phyloP scores from a whole-genome alignment of 768 basidiomycete species.

The Bullera alba region DNA sequence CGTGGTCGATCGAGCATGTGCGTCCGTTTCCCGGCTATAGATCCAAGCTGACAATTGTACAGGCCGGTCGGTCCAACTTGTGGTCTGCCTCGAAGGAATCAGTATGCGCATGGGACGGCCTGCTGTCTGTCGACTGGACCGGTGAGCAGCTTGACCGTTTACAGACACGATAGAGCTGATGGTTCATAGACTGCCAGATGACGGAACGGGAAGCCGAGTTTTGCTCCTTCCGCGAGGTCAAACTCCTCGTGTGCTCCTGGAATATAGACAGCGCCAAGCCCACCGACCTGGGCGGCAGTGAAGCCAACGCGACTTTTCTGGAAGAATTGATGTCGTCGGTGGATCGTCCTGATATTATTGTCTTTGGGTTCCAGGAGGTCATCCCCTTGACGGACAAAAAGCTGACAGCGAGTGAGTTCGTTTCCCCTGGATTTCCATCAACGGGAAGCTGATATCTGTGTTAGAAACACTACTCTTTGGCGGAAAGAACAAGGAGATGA shows the following conservation, averaged over 20 bases:
- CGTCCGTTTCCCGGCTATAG: constrained; percentile 32
- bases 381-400: constrained; percentile 90
- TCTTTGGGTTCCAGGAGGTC: constrained; percentile 92
- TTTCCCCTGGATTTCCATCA: not conserved
- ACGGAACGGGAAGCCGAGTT: constrained; percentile 67
- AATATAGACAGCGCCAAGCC: constrained; percentile 87
- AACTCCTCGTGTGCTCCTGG: constrained; percentile 77
- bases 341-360: constrained; percentile 75
- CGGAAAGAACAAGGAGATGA: constrained; percentile 59
- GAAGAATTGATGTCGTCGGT: constrained; percentile 65
- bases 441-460: not conserved
- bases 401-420: constrained; percentile 65
- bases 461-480: constrained; percentile 74
- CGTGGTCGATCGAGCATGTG: constrained; percentile 63
- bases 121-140: constrained; percentile 75
- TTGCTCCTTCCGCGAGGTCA: constrained; percentile 70
- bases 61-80: constrained; percentile 56
- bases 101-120: constrained; percentile 80
- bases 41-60: constrained; percentile 4
- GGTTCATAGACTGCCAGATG: constrained; percentile 74
- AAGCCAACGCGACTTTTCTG: constrained; percentile 73
- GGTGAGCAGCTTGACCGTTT: constrained; percentile 38
- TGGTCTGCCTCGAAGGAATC: constrained; percentile 68
- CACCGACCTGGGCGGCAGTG: constrained; percentile 59
- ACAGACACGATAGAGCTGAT: not conserved